Conservation (phyloP, 208 protist genomes). For the Leishmania tropica region DNA sequence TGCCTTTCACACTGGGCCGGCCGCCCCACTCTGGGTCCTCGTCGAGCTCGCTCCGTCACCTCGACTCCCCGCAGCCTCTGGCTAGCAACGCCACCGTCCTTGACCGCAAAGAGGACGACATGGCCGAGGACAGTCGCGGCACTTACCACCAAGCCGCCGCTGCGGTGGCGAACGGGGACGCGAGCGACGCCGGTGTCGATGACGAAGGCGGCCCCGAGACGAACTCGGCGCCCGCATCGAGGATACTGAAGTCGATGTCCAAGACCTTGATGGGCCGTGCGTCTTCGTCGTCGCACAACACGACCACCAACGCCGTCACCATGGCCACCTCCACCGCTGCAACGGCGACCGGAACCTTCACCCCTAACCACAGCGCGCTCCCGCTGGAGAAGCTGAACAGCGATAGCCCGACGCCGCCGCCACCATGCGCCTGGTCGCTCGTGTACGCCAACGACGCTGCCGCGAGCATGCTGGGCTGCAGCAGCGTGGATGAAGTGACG, state of each 20-base stretch:
- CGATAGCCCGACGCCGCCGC: not conserved
- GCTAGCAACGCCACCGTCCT: not conserved
- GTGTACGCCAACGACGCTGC: slow-evolving; percentile 32
- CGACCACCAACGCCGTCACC: not conserved
- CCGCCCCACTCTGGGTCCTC: not conserved
- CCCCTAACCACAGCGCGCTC: not conserved
- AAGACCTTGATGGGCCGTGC: not conserved
- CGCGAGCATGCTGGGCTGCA: slow-evolving; percentile 24
- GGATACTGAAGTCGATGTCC: not conserved
- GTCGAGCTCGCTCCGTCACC: not conserved
- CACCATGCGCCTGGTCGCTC: slow-evolving; percentile 18
- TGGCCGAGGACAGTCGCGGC: not conserved
- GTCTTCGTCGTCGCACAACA: not conserved
- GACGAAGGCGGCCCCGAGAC: not conserved
- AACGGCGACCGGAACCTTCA: not conserved
- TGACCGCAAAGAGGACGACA: not conserved
- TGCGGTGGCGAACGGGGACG: not conserved
- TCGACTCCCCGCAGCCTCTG: not conserved
- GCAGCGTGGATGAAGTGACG: slow-evolving; percentile 17
- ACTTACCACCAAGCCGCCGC: not conserved
- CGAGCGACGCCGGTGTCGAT: not conserved
- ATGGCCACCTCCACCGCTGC: not conserved
- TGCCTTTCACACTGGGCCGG: not conserved
- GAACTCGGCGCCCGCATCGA: not conserved
- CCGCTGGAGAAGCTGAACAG: not conserved